phyloP scores from a whole-genome alignment of 768 basidiomycete genomes.

The Mycena belliarum region DNA sequence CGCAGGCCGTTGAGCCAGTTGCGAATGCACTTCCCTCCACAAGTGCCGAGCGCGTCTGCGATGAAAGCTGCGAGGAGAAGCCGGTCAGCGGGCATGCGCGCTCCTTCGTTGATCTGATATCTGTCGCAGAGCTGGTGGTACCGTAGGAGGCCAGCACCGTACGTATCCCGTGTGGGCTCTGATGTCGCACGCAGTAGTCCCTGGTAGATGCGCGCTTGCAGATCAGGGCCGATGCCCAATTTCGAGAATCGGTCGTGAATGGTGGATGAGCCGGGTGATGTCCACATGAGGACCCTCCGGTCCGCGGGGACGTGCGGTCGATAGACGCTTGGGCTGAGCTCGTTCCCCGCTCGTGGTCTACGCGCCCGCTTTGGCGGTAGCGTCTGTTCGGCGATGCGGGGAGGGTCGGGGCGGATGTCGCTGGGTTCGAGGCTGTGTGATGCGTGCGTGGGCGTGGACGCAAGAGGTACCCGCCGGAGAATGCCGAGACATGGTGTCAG shows the following conservation, averaged over 20 bases:
- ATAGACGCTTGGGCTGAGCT: not conserved
- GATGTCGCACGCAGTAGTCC: not conserved
- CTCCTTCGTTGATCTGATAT: not conserved
- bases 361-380: not conserved
- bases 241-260: not conserved
- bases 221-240: not conserved
- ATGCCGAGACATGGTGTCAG: too few relatives aligned
- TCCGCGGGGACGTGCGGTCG: not conserved
- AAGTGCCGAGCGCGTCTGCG: not conserved
- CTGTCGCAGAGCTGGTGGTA: constrained; percentile 22
- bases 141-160: constrained; percentile 26
- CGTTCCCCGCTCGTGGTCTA: not conserved
- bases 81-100: not conserved
- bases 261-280: not conserved
- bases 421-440: too few relatives aligned
- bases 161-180: constrained; percentile 15
- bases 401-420: too few relatives aligned
- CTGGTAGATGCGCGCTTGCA: not conserved
- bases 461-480: too few relatives aligned
- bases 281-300: not conserved
- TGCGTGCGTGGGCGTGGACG: too few relatives aligned
- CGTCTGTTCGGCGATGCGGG: too few relatives aligned
- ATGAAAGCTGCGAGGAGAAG: constrained; percentile 11
- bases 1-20: too few relatives aligned
- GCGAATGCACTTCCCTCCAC: not conserved